Evolutionary conservation across 352 stramenopile genomes (phyloP).

Genomic region (Globisporangium echinulatum): DNA sequence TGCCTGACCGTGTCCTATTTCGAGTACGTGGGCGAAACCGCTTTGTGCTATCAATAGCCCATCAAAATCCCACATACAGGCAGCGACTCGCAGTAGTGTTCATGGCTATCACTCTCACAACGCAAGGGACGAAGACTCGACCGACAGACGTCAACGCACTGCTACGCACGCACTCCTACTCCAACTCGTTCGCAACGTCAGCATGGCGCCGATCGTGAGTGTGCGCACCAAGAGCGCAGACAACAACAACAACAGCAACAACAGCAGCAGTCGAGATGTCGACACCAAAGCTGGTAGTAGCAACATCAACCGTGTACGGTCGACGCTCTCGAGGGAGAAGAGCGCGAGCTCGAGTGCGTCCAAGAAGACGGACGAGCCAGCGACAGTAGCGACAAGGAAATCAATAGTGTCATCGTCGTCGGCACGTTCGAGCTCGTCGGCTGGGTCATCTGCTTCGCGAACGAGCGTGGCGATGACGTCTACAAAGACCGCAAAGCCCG

Average conservation of each 20-base stretch:
- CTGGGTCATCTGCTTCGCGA: slow-evolving; percentile 3
- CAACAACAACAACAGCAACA: slow-evolving; percentile 14
- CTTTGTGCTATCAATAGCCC: too few species aligned
- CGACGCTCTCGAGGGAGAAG: slow-evolving; percentile 14
- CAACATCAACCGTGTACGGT: slow-evolving; percentile 11
- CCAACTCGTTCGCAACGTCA: neutral
- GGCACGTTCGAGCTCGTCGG: slow-evolving; percentile 7
- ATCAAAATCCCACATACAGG: too few species aligned
- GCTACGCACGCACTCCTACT: too few species aligned
- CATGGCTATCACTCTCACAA: too few species aligned
- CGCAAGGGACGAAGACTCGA: too few species aligned
- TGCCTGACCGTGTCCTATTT: too few species aligned
- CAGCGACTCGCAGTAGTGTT: too few species aligned
- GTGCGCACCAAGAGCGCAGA: slow-evolving; percentile 2
- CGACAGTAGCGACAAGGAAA: neutral
- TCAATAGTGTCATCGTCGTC: neutral
- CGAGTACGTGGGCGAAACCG: too few species aligned
- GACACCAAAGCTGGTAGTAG: neutral
- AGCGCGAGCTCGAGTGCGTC: neutral
- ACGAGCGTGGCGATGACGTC: neutral
- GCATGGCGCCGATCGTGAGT: slow-evolving; percentile 16
- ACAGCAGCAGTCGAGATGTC: neutral
- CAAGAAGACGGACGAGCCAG: slow-evolving; percentile 9
- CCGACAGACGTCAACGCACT: too few species aligned
- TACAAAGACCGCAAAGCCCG: neutral